Base-by-base conservation (phyloP, 495 filamentous ascomycete species). In the Podospora fimiseda region DNA sequence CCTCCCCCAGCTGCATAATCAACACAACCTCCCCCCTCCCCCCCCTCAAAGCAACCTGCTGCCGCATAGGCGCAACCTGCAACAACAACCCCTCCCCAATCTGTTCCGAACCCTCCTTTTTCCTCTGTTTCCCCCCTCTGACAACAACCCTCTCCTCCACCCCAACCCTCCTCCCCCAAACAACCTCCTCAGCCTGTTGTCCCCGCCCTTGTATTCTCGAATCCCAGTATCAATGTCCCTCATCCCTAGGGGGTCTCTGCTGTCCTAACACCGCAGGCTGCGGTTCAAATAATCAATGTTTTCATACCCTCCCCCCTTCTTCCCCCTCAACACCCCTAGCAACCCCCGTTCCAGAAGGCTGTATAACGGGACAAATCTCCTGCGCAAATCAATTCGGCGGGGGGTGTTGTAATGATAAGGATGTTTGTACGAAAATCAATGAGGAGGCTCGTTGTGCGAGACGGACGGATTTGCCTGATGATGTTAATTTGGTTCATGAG, bases 401-500 rank as follows among this genome's bases (percentile, higher is more conserved):
- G 42, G 87, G 87, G 3, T 93, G 88, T 69, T 93, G 88, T 61
- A 79, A 81, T 16, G 79, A 81, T 2, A 85, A 84, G 2, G 76
- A 83, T 41, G 67, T 83, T 56, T 93, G 88, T 62, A 81, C 82
- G 40, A 77, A 76, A 0, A 80, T 83, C 0, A 75, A 71, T 1
- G 86, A 82, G 43, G 70, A 71, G 1, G 66, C 68, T 7, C 67
- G 60, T 6, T 66, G 75, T 2, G 76, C 78, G 14, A 75, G 74
- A 2, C 75, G 74, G 0, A 64, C 76, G 2, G 57, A 81, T 15
- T 70, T 60, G 6, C 44, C 59, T 0, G 58, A 66, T 44, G 66
- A 57, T 39, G 27, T 56, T 9, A 70, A 64, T 50, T 65, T 60
- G 5, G 45, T 61, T 3, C 19, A 44, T 9, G 36, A 23, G 16